Percentiles rank a stretch among this genome's conserved stretches.
phyloP scores from a whole-genome alignment of 148 eudicot genomes.

The Agrostemma githago region DNA sequence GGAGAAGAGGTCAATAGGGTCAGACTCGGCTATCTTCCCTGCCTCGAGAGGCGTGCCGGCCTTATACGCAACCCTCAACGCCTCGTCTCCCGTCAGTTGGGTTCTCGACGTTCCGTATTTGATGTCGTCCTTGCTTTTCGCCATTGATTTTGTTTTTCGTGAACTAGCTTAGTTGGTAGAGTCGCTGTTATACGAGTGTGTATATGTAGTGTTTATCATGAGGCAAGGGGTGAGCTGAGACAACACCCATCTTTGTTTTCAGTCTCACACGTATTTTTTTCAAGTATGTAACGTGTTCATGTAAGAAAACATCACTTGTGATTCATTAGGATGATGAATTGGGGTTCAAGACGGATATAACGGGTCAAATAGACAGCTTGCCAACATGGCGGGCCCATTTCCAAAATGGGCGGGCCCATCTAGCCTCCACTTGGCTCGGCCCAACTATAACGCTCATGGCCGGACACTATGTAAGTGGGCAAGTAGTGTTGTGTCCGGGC shows the following conservation, averaged over 20 bases:
- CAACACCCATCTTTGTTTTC: not conserved
- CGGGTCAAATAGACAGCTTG: too few species aligned
- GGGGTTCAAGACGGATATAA: too few species aligned
- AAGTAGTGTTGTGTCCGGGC: too few species aligned
- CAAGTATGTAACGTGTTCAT: not conserved
- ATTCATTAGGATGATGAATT: not conserved
- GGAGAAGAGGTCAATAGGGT: slow-evolving; percentile 46
- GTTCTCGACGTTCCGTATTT: slow-evolving; percentile 45
- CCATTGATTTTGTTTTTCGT: slow-evolving; percentile 10
- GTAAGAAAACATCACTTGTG: not conserved
- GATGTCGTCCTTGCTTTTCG: slow-evolving; percentile 34
- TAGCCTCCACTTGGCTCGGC: too few species aligned
- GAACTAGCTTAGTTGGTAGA: not conserved
- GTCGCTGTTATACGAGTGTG: not conserved
- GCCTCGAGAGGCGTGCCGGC: slow-evolving; percentile 52
- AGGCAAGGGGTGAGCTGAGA: not conserved
- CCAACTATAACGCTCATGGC: too few species aligned
- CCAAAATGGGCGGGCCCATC: too few species aligned
- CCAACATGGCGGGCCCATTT: too few species aligned
- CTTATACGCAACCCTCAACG: slow-evolving; percentile 39
- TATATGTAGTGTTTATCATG: not conserved
- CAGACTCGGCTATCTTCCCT: slow-evolving; percentile 61
- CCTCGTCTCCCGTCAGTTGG: slow-evolving; percentile 37
- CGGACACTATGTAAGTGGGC: too few species aligned
- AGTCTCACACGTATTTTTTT: not conserved